Conservation (phyloP, 2,329 filamentous ascomycete species). For the Colletotrichum liriopes region DNA sequence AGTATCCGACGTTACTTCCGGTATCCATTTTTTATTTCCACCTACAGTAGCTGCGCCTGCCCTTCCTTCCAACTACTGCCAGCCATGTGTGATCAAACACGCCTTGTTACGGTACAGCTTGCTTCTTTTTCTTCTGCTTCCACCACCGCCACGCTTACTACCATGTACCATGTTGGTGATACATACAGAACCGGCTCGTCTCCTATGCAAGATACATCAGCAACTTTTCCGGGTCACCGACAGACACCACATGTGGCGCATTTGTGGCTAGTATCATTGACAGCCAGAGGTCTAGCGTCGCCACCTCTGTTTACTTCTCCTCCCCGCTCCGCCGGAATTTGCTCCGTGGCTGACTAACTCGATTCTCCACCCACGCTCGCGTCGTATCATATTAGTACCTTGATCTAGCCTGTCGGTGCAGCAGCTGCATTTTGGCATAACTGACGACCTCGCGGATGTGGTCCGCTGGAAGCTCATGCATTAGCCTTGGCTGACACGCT, state of each 20-base stretch:
- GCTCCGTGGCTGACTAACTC: not conserved
- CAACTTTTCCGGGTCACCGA: not conserved
- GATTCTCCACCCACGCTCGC: not conserved
- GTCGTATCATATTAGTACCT: not conserved
- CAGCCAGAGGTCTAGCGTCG: not conserved
- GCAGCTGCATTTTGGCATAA: constrained; percentile 10
- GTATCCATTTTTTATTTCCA: constrained; percentile 25
- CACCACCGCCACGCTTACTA: not conserved
- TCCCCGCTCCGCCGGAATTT: not conserved
- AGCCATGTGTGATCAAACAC: not conserved
- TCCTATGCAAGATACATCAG: too few relatives aligned
- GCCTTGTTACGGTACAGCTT: not conserved
- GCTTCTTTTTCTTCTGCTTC: not conserved
- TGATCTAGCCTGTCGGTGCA: constrained; percentile 9
- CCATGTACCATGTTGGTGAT: not conserved
- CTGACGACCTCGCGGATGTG: constrained; percentile 17
- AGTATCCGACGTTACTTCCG: constrained; percentile 13
- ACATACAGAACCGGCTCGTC: too few relatives aligned
- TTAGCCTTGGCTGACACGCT: constrained; percentile 8
- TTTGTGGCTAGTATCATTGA: not conserved
- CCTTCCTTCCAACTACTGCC: constrained; percentile 2
- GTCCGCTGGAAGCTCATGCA: constrained; percentile 32
- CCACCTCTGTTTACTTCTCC: not conserved
- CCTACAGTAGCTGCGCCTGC: not conserved
- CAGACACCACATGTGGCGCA: not conserved